Evolutionary conservation across 345 rosid species (phyloP), one percentile per base, ranked within the genome.

Genomic region (Linum usitatissimum): DNA sequence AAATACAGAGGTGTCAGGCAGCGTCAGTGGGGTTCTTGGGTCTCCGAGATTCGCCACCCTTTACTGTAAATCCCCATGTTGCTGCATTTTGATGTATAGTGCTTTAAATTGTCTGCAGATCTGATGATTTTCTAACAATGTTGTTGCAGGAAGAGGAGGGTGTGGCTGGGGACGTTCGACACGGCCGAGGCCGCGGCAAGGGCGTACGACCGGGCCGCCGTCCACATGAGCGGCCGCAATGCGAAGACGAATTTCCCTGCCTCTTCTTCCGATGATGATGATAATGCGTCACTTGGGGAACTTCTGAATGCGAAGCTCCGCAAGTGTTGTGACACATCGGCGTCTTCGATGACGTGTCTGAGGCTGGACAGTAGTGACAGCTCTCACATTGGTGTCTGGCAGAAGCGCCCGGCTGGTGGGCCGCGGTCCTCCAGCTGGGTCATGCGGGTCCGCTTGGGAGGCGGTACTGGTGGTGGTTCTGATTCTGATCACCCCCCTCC

Each of bases 11-110:
- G 90, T 34, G 95, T 87, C 62, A 84, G 95, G 72, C 90, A 87
- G 63, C 88, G 95, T 71, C 90, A 84, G 83, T 87, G 95, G 95
- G 95, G 95, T 73, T 84, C 95, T 38, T 87, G 95, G 90, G 90
- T 87, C 30, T 84, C 94, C 18, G 90, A 87, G 66, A 87, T 87
- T 75, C 90, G 95, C 59, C 95, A 87, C 57, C 89, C 95, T 23
- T 80, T 87, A 71, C 64, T 84, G 95, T 87, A 75, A 68, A 68
- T 60, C 55, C 9, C 18, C 38, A 34, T 1, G 2, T 34, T 4
- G 38, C 38, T 34, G 6, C 5, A 34, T 5, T 34, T 34, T 34
- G 38, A 34, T 34, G 38, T 34, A 34, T 34, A 34, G 28, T 23
- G 2, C 28, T 23, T 23, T 23, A 23, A 23, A 0, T 23, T 23